A percentile compares a stretch with the other conserved stretches of the same genome.
Conservation (phyloP, 2,329 filamentous ascomycete species). For the Aspergillus glaucus region DNA sequence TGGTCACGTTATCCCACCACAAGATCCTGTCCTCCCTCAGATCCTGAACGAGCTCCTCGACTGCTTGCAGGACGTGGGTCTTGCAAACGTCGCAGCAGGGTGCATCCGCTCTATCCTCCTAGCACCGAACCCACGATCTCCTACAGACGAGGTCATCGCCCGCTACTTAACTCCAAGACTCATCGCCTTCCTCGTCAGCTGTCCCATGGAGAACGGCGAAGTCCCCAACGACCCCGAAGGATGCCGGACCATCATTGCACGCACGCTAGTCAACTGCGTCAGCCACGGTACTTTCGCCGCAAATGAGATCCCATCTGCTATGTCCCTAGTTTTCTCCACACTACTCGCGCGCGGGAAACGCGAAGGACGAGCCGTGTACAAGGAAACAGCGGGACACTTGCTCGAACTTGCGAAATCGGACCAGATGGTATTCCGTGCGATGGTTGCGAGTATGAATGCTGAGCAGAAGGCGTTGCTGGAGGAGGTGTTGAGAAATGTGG, state of each 20-base stretch:
- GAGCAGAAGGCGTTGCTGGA: conserved; percentile 73
- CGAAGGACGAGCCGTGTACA: conserved; percentile 54
- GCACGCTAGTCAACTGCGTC: conserved; percentile 70
- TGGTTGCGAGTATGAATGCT: conserved; percentile 65
- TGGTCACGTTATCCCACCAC: conserved; percentile 63
- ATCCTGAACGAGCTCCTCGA: conserved; percentile 79
- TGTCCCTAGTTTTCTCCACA: conserved; percentile 70
- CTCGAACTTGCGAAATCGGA: conserved; percentile 75
- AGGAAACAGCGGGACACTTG: conserved; percentile 68
- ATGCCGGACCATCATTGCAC: conserved; percentile 63
- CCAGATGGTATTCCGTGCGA: conserved; percentile 63
- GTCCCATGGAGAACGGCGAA: conserved; percentile 54
- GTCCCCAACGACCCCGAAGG: conserved; percentile 61
- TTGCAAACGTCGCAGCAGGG: conserved; percentile 78
- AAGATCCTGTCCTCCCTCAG: conserved; percentile 66
- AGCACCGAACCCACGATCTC: conserved; percentile 51
- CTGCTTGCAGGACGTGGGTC: conserved; percentile 58
- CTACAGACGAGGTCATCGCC: conserved; percentile 66
- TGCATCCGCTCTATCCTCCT: conserved; percentile 82
- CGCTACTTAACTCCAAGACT: conserved; percentile 69
- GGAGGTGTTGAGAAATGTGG: conserved; percentile 62
- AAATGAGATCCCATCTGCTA: conserved; percentile 43
- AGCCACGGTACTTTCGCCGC: conserved; percentile 33
- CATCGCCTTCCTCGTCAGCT: conserved; percentile 62
- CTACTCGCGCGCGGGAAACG: conserved; percentile 66